Conservation (phyloP, 768 basidiomycete genomes). For the Roridomyces roridus region DNA sequence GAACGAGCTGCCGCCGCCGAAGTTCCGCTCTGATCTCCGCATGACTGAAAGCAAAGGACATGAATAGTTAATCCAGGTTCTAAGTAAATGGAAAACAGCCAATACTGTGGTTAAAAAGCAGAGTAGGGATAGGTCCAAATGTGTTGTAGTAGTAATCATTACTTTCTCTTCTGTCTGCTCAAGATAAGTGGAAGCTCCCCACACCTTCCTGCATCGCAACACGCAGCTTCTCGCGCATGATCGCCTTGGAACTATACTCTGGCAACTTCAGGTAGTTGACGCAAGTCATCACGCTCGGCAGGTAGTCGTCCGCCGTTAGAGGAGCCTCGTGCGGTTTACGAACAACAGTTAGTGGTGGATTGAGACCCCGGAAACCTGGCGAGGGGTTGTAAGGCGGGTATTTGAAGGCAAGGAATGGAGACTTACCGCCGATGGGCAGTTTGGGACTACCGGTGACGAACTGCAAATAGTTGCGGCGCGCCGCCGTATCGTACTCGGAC, state of each 20-base stretch:
- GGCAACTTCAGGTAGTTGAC: conserved; percentile 97
- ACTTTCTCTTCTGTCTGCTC: conserved; percentile 29
- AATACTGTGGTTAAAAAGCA: background rate
- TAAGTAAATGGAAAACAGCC: conserved; percentile 9
- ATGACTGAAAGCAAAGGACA: background rate
- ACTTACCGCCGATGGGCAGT: conserved; percentile 90
- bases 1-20: too few species aligned
- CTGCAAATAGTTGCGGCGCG: conserved; percentile 89
- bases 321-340: conserved; percentile 95
- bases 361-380: conserved; percentile 91
- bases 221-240: conserved; percentile 83
- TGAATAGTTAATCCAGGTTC: conserved; percentile 13
- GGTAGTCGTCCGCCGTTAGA: conserved; percentile 89
- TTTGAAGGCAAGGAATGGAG: background rate
- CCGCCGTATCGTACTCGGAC: conserved; percentile 73
- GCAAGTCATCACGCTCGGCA: conserved; percentile 99
- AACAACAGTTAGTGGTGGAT: conserved; percentile 94
- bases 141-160: background rate
- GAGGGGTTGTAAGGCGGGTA: background rate
- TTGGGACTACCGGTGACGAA: conserved; percentile 99
- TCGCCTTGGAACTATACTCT: conserved; percentile 87
- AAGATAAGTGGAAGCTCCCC: conserved; percentile 97
- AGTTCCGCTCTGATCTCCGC: too few species aligned
- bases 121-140: conserved; percentile 11
- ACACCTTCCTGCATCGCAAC: conserved; percentile 93